Evolutionary conservation across 805 yeast species (phyloP).

Genomic region (Lipomyces sp.): DNA sequence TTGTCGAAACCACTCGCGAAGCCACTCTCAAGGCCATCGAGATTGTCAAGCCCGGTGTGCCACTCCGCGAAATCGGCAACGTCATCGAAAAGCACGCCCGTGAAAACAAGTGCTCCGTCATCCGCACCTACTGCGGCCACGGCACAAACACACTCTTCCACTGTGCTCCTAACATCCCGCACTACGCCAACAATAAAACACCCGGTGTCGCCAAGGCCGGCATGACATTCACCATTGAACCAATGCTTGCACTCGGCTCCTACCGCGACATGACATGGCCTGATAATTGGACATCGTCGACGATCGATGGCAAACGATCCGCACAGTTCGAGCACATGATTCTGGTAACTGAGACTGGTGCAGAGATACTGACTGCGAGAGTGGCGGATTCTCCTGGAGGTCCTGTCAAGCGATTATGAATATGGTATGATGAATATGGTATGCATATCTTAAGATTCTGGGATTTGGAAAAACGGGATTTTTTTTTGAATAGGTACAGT

Average conservation of each 20-base stretch:
- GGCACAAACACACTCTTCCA: conserved; percentile 88
- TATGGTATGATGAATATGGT: background rate
- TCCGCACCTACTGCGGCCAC: conserved; percentile 89
- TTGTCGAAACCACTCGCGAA: conserved; percentile 90
- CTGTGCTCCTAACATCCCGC: conserved; percentile 88
- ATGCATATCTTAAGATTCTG: too few relatives aligned
- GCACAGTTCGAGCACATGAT: conserved; percentile 81
- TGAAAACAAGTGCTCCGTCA: conserved; percentile 76
- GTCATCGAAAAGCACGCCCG: conserved; percentile 83
- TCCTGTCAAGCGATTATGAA: conserved; percentile 40
- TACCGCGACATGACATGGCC: conserved; percentile 89
- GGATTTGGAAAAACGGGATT: too few relatives aligned
- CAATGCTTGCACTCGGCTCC: conserved; percentile 87
- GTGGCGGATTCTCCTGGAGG: conserved; percentile 86
- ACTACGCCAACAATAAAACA: conserved; percentile 89
- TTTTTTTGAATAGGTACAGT: too few relatives aligned
- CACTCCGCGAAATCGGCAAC: conserved; percentile 83
- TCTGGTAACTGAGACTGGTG: conserved; percentile 89
- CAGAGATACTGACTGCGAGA: conserved; percentile 84
- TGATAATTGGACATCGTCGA: conserved; percentile 93
- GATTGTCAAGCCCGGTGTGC: conserved; percentile 83
- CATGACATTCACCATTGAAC: conserved; percentile 94
- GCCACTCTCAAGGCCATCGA: conserved; percentile 79
- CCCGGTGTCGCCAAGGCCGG: conserved; percentile 94
- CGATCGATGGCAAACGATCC: conserved; percentile 82